Conservation (phyloP, 495 filamentous ascomycete species). For the Neurospora discreta region DNA sequence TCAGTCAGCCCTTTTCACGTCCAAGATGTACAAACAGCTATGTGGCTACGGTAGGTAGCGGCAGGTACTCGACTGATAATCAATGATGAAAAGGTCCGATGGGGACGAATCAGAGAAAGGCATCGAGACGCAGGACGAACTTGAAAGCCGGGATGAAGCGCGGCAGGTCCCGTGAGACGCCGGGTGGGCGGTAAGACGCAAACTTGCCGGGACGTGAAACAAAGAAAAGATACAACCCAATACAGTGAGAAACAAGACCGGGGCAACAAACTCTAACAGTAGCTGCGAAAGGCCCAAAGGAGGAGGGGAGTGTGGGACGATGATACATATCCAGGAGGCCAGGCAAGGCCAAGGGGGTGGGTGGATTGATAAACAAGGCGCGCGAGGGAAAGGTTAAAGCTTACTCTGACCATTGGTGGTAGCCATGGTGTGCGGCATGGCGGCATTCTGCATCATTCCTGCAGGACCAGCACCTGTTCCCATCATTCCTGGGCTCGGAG, state of each 20-base stretch:
- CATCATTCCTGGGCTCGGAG: conserved; percentile 36
- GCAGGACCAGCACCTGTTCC: conserved; percentile 31
- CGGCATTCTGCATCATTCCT: conserved; percentile 44
- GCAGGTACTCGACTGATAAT: neutral
- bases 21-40: neutral
- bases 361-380: conserved; percentile 11
- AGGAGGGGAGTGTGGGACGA: neutral
- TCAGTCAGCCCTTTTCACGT: conserved; percentile 7
- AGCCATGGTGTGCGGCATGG: conserved; percentile 38
- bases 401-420: conserved; percentile 39
- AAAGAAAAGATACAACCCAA: neutral
- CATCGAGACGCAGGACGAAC: neutral
- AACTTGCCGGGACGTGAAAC: neutral
- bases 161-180: neutral
- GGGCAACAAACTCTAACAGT: conserved; percentile 1
- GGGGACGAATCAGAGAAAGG: neutral
- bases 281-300: conserved; percentile 5
- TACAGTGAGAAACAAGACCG: conserved; percentile 1
- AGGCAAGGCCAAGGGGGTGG: neutral
- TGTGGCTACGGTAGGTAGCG: neutral
- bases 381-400: conserved; percentile 10
- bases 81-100: neutral
- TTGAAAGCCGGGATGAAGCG: neutral
- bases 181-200: neutral
- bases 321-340: neutral